Base-by-base conservation (phyloP, 176 grass and related monocot species). In the Eremochloa ophiuroides region DNA sequence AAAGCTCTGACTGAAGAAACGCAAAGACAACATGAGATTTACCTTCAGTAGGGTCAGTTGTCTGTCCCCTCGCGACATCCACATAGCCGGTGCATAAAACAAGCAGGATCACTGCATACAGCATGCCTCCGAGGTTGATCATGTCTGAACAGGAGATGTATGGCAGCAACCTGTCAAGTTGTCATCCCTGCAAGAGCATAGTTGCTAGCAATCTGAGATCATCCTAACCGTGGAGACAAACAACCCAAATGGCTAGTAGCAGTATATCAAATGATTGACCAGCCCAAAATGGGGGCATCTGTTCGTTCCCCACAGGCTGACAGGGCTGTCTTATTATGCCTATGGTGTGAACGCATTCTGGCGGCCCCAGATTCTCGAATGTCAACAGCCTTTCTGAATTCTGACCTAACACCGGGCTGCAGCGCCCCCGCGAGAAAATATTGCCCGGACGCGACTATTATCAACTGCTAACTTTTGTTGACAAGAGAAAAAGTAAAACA, bases 41-140 rank as follows among this genome's bases (percentile, higher is more conserved):
- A 95, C 96, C 93, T 88, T 99, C 96, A 70, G 30, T 47, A 82
- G 96, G 93, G 59, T 99, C 88, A 62, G 87, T 95, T 55, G 3
- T 80, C 33, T 86, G 29, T 12, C 88, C 96, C 78, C 59, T 84
- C 42, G 58, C 31, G 35, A 90, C 72, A 73, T 50, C 74, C 72
- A 80, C 37, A 73, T 33, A 77, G 46, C 69, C 74, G 60, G 81
- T n/a, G 86, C 63, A 93, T 66, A 89, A 28, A 76, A 85, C n/a
- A 79, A 82, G 35, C 28, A 95, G 75, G 82, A 87, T 37, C 33
- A 40, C 25, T 9, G 78, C 72, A 51, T 18, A 44, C 31, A 74
- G 44, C 71, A 73, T 42, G 33, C 79, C 70, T 92, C 76, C 56
- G 17, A 25, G 77, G 18, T 44, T 73, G 71, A 70, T 23, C 93